Base-by-base conservation (phyloP, 177 flowering plant genomes). In the Vitis hybrid region DNA sequence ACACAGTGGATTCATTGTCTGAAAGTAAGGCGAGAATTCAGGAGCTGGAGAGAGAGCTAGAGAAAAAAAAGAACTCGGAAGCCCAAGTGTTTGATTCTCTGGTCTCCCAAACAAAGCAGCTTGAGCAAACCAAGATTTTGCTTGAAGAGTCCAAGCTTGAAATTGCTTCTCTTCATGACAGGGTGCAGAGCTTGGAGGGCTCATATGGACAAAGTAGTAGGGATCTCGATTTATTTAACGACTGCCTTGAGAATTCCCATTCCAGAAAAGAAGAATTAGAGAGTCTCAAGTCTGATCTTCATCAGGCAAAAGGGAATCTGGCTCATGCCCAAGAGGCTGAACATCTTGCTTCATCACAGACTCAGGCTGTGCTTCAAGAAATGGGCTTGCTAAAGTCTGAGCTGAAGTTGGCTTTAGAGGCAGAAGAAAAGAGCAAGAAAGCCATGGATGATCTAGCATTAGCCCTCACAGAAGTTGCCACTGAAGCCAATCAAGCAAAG, bases 361-460 rank as follows among this genome's bases (percentile, higher is more conserved):
- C 72, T 17, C 54, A 70, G 17, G 67, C 63, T 62, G 32, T 79
- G 56, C 32, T 62, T 3, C 63, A 76, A 49, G 92, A 91, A 75
- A 72, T 83, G 50, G 72, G 7, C 1, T 1, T 60, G 49, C 77
- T 93, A 1, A 83, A 75, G 62, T 82, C 73, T 60, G 95, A 93
- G 66, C 52, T 87, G 66, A 89, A 78, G 62, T 60, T 66, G 18
- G 91, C 95, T 0, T 78, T 68, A 0, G 90, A 85, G 57, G 94
- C 91, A 4, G 98, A 95, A 70, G 95, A 84, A 68, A 88, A 81
- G 21, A 85, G 83, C 82, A 82, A 72, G 75, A 83, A 84, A 62
- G 98, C 98, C 62, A 84, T 93, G 97, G 97, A 95, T 73, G 95
- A 91, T 26, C 74, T 93, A 30, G 99, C 91, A 11, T 54, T 84